Evolutionary conservation across 169 alveolate species (phyloP), one percentile per base, ranked within the genome.

Genomic region (Amoebophrya sp.): DNA sequence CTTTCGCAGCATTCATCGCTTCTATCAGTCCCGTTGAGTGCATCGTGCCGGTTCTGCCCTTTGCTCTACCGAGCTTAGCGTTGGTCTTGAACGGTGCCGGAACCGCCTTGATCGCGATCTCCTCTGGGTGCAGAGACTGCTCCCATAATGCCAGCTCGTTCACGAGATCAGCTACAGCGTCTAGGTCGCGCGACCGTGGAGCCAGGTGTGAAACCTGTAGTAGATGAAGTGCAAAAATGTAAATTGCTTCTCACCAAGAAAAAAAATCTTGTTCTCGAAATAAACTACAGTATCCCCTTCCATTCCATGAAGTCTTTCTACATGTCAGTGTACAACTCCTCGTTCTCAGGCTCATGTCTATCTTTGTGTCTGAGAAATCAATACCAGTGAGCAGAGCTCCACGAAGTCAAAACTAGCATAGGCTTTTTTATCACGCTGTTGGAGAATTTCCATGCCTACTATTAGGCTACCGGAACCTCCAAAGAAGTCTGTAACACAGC

Each of bases 401-500:
- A 65, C 83, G 26, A 65, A 65, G 26, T 65, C 83, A 26, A 65
- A 65, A 36, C 36, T 12, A 29, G 18, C n/a, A 36, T 65, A 65
- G 2, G 38, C 83, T 10, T 26, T 6, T 6, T 18, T 1, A 36
- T 65, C 83, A 0, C 83, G 12, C 33, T 65, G 83, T 26, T 6
- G 36, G 33, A 65, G 83, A 12, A 65, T 65, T 6, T 65, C 83
- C 83, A 65, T 65, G 2, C 83, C 83, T 6, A 65, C 83, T 6
- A 65, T 65, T 29, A 65, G 18, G 83, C n/a, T 65, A 0, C 83
- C 83, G 26, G 36, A 12, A 6, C 83, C 83, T 6, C 83, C 83
- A 36, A 65, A 65, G 83, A 65, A 65, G 83, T 65, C 83, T 6
- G 83, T 65, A 6, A 65, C 83, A 36, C 83, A 65, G 83, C 83